Evolutionary conservation across 225 moss, liverwort and hornwort genomes (phyloP).

Genomic region (Ulota crispa): DNA sequence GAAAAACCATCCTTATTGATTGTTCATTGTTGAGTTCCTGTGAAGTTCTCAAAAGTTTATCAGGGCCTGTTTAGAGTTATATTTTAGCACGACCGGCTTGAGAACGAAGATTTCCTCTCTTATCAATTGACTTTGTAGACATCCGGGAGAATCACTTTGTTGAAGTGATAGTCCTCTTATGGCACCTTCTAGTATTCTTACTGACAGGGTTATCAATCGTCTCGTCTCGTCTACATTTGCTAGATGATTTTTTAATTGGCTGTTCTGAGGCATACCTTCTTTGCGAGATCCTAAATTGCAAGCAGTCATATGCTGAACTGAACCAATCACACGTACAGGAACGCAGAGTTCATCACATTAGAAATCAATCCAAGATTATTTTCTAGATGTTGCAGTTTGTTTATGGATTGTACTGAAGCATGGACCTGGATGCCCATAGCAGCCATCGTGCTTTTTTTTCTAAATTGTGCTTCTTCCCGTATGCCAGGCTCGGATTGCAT

Average conservation of each 20-base stretch:
- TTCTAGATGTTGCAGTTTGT: not conserved
- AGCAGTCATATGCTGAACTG: not conserved
- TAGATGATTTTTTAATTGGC: conserved; percentile 5
- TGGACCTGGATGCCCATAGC: not conserved
- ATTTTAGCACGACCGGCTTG: not conserved
- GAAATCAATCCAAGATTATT: not conserved
- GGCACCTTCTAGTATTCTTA: not conserved
- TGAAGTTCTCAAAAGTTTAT: conserved; percentile 22
- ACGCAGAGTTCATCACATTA: not conserved
- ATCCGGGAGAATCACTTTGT: not conserved
- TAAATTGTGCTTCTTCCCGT: not conserved
- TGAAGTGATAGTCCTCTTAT: not conserved
- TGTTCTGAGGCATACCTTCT: not conserved
- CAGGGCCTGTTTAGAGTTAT: conserved; percentile 13
- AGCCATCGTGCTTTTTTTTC: not conserved
- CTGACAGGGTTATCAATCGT: not conserved
- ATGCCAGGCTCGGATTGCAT: conserved; percentile 61
- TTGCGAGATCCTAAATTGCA: not conserved
- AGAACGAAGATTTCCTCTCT: not conserved
- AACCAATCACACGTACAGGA: not conserved
- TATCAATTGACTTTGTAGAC: not conserved
- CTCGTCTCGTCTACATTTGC: conserved; percentile 3
- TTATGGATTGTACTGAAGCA: not conserved
- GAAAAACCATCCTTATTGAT: conserved; percentile 1
- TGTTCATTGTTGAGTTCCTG: conserved; percentile 1